Conservation (phyloP, 805 yeast species). For the Saturnispora halmiae region DNA sequence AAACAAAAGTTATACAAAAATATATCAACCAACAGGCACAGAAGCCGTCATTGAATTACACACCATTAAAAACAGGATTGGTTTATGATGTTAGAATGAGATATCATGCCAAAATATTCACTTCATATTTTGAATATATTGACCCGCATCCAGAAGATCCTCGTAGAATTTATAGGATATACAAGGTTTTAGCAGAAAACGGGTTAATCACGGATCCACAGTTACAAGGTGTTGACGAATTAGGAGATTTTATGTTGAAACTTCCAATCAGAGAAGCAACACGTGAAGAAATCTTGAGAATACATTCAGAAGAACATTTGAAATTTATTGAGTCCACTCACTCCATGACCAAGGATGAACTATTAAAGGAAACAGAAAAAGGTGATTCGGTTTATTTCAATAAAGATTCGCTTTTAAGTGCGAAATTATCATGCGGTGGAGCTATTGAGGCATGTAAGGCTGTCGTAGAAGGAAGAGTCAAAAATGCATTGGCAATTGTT, state of each 20-base stretch:
- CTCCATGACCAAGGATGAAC: conserved; percentile 64
- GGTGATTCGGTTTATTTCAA: conserved; percentile 95
- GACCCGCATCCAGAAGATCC: conserved; percentile 99
- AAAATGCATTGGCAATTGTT: conserved; percentile 87
- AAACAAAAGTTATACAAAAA: not conserved
- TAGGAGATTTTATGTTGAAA: conserved; percentile 81
- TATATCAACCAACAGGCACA: conserved; percentile 45
- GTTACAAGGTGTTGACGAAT: conserved; percentile 58
- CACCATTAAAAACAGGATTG: conserved; percentile 79
- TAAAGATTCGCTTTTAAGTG: conserved; percentile 80
- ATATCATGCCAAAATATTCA: conserved; percentile 89
- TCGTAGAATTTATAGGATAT: conserved; percentile 85
- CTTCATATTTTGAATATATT: conserved; percentile 84
- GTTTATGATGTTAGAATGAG: conserved; percentile 97
- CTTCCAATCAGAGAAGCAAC: conserved; percentile 88
- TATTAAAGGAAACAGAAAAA: conserved; percentile 73
- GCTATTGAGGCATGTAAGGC: conserved; percentile 94
- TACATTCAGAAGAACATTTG: conserved; percentile 77
- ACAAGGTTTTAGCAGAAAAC: conserved; percentile 87
- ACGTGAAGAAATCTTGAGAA: conserved; percentile 73
- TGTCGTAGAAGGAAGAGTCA: conserved; percentile 85
- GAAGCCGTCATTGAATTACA: conserved; percentile 59
- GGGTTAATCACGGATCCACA: conserved; percentile 79
- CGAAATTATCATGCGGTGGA: conserved; percentile 92
- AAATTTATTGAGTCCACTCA: conserved; percentile 67